A percentile compares a stretch with the other conserved stretches of the same genome.
Evolutionary conservation across 768 basidiomycete genomes (phyloP).

Genomic region (Leccinellum rugosiceps): DNA sequence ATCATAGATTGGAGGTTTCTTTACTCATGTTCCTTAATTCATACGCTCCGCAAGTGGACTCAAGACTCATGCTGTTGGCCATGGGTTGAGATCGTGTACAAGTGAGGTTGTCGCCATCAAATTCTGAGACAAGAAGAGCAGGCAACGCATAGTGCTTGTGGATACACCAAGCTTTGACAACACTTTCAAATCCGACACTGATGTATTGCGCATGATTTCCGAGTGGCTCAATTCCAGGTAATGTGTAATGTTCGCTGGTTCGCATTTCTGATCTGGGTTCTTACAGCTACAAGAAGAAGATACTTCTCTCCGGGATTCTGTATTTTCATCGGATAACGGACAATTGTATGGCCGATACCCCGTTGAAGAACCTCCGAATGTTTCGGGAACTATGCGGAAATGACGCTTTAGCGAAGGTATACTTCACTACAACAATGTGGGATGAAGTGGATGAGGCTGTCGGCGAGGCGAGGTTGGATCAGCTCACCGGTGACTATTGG

Average conservation of each 20-base stretch:
- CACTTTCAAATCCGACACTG: slow-evolving; percentile 11
- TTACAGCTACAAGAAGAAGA: slow-evolving; percentile 6
- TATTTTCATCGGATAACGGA: slow-evolving; percentile 43
- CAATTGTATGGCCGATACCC: slow-evolving; percentile 34
- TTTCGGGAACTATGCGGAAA: slow-evolving; percentile 31
- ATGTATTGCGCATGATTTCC: slow-evolving; percentile 12
- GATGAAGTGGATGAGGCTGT: slow-evolving; percentile 20
- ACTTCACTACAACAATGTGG: slow-evolving; percentile 40
- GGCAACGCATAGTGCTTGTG: slow-evolving; percentile 14
- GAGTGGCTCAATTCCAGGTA: slow-evolving; percentile 16
- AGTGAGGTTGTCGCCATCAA: slow-evolving; percentile 1
- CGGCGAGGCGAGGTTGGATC: slow-evolving; percentile 15
- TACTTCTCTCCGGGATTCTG: slow-evolving; percentile 33
- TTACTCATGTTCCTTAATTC: slow-evolving; percentile 1
- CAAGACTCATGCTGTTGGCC: slow-evolving; percentile 2
- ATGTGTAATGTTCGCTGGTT: not conserved
- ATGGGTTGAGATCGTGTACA: slow-evolving; percentile 10
- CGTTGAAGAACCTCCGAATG: slow-evolving; percentile 33
- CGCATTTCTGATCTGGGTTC: not conserved
- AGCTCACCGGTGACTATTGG: slow-evolving; percentile 1
- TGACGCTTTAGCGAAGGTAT: slow-evolving; percentile 28
- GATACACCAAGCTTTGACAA: slow-evolving; percentile 26
- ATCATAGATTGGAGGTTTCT: not conserved
- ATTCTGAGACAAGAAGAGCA: slow-evolving; percentile 1
- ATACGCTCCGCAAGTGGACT: slow-evolving; percentile 5